A percentile compares a stretch with the other conserved stretches of the same genome.
Conservation (phyloP, 139 green algal species). For the Micractinium sp. region DNA sequence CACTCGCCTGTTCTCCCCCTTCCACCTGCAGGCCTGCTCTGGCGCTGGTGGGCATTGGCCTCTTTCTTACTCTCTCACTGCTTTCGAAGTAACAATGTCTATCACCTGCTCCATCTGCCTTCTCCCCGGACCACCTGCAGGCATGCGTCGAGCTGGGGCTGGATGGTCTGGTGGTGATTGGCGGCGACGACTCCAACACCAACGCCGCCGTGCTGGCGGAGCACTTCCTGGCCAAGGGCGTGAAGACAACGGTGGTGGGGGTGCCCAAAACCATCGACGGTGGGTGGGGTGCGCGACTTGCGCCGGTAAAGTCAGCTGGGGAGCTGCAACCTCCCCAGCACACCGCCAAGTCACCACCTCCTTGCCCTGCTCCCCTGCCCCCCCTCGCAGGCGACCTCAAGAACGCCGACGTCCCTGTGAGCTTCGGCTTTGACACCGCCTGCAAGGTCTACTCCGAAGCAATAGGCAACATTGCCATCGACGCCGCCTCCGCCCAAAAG, state of each 20-base stretch:
- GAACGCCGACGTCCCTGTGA: conserved; percentile 53
- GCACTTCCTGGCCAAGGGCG: conserved; percentile 38
- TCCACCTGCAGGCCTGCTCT: no score
- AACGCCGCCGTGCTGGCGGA: conserved; percentile 71
- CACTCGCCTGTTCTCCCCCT: no score
- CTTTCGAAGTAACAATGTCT: no score
- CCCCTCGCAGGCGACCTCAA: conserved; percentile 63
- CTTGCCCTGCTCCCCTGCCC: neutral
- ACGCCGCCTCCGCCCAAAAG: conserved; percentile 59
- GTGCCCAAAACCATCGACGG: conserved; percentile 79
- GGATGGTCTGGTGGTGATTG: conserved; percentile 69
- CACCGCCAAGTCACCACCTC: no score
- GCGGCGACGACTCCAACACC: conserved; percentile 79
- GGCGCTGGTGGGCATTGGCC: neutral
- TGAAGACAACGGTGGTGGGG: conserved; percentile 60
- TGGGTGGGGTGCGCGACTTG: neutral
- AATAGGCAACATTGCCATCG: conserved; percentile 73
- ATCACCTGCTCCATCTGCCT: neutral
- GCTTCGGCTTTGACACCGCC: conserved; percentile 79
- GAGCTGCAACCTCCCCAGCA: no score
- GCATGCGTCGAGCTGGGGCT: conserved; percentile 35
- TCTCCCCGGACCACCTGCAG: no score
- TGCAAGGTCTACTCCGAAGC: conserved; percentile 75
- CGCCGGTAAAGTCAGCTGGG: no score
- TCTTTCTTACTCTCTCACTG: no score